Evolutionary conservation across 1,139 yeast species (phyloP), one percentile per base, ranked within the genome.

Genomic region (Magnusiomyces tetraspermus): DNA sequence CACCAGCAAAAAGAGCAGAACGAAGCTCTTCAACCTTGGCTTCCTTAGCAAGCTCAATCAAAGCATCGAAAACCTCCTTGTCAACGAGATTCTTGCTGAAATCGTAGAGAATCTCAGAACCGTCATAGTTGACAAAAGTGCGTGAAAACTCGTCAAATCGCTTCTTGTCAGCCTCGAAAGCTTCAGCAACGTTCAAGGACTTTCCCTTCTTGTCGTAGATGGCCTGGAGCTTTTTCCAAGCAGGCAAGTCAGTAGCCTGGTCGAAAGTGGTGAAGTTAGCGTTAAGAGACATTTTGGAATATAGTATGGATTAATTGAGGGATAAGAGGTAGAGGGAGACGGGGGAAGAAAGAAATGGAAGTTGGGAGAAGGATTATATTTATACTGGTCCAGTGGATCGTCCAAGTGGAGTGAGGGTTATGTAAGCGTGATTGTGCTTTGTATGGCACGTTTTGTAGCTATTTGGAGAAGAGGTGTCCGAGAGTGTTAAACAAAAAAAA

Each of bases 21-120:
- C 98, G 83, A 69, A 92, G 81, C 57, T 77, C 71, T 69, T 88
- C 95, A 60, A 92, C 90, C 56, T 83, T 79, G 61, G 97, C 90
- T 71, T 92, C 95, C 69, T 83, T 82, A 62, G 97, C 97, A 67
- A 92, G 80, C 67, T 80, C 77, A 59, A 87, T 59, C 69, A 92
- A 79, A 55, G 80, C 72, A 40, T 71, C 63, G 62, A 86, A 71
- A 66, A 90, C 80, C 66, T 87, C 90, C 61, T 89, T 96, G 69
- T 89, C 84, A 66, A 92, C 75, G 70, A 92, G 78, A 74, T 92
- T 92, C 78, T 92, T 92, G 64, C 96, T 87, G 77, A 83, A 92
- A 71, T 92, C 98, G 68, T 90, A 92, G 65, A 92, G 75, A 65
- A 92, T 85, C 74, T 89, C 76, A 51, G 95, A 84, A 47, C 85